Percentiles rank a stretch among this genome's conserved stretches.
Conservation (phyloP, 257 asterid genomes). For the Gentiana straminea region DNA sequence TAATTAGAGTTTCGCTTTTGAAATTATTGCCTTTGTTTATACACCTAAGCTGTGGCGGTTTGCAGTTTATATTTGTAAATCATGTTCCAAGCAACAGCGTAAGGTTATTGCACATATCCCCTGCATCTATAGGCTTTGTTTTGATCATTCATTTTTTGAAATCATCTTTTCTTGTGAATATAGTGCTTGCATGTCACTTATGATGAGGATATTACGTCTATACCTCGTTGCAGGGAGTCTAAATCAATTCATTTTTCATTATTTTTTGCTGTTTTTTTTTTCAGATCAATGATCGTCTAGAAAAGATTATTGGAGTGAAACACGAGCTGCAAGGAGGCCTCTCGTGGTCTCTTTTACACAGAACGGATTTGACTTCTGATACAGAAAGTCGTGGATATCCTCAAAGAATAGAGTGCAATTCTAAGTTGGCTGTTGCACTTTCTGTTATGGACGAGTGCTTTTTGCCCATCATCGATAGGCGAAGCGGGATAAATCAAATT, state of each 20-base stretch:
- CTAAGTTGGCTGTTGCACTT: slow-evolving; percentile 86
- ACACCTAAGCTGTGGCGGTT: too few species aligned
- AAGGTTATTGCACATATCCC: too few species aligned
- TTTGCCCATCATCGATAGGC: slow-evolving; percentile 79
- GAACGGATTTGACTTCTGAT: slow-evolving; percentile 55
- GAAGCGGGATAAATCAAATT: slow-evolving; percentile 79
- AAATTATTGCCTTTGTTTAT: too few species aligned
- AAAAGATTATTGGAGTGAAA: slow-evolving; percentile 76
- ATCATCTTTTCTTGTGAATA: too few species aligned
- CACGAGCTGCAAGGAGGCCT: slow-evolving; percentile 83
- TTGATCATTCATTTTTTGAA: too few species aligned
- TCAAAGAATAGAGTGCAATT: slow-evolving; percentile 84
- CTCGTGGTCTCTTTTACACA: slow-evolving; percentile 89
- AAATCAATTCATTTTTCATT: neutral
- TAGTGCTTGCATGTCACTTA: neutral
- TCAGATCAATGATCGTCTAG: slow-evolving; percentile 69
- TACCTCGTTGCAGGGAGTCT: neutral
- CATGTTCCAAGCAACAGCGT: too few species aligned
- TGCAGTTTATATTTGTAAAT: too few species aligned
- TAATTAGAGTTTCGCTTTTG: too few species aligned
- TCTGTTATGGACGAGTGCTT: slow-evolving; percentile 92
- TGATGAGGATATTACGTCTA: neutral
- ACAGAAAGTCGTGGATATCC: slow-evolving; percentile 45
- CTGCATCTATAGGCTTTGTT: too few species aligned
- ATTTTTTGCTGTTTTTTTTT: slow-evolving; percentile 18